phyloP scores from a whole-genome alignment of 371 early-diverging fungal genomes.

The Enterocytospora artemiae region DNA sequence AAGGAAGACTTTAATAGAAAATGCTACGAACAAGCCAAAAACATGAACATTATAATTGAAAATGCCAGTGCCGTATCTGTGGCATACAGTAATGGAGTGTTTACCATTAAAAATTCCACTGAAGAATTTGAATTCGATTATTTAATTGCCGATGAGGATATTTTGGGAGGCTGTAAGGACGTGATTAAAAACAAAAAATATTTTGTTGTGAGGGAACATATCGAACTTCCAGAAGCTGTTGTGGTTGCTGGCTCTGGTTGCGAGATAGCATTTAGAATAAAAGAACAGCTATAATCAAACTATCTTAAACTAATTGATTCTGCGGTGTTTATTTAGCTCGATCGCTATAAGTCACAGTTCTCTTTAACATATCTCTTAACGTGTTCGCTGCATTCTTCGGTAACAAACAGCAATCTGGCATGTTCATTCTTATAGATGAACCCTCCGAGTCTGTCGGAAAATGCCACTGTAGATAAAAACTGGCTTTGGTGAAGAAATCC shows the following conservation, averaged over 20 bases:
- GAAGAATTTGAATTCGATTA: conserved; percentile 6
- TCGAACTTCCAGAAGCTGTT: conserved; percentile 26
- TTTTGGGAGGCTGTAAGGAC: no score
- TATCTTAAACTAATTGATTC: background rate
- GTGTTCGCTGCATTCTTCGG: conserved; percentile 28
- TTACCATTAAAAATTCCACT: conserved; percentile 5
- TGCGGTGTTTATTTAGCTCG: background rate
- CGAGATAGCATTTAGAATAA: conserved; percentile 40
- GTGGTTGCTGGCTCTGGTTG: conserved; percentile 37
- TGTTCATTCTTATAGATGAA: conserved; percentile 36
- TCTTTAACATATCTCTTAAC: conserved; percentile 37
- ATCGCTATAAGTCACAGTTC: background rate
- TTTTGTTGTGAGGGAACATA: conserved; percentile 14
- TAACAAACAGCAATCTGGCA: conserved; percentile 52
- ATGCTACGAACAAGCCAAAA: conserved; percentile 17
- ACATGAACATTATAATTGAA: conserved; percentile 24
- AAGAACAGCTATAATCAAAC: conserved; percentile 12
- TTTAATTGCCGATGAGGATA: conserved; percentile 18
- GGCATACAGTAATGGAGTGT: conserved; percentile 1
- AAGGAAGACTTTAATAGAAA: conserved; percentile 14
- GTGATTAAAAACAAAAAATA: conserved; percentile 7
- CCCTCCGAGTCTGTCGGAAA: conserved; percentile 33
- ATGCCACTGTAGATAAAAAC: conserved; percentile 44
- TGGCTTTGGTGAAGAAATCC: conserved; percentile 62
- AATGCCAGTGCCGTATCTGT: background rate